Conservation (phyloP, 2,329 filamentous ascomycete species). For the Neurospora sp. region DNA sequence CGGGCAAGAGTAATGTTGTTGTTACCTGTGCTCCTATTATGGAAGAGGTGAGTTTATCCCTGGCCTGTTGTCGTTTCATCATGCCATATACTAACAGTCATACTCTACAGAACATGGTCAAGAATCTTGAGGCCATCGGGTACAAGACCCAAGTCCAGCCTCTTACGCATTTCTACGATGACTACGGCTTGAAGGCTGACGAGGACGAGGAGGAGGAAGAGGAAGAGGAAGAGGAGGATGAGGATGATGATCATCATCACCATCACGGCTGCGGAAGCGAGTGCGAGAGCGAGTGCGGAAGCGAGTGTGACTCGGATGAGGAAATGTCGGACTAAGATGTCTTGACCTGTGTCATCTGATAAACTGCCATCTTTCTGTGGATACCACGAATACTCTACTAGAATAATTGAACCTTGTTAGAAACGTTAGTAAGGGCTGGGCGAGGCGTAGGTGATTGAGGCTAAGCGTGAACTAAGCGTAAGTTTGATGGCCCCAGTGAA, state of each 20-base stretch:
- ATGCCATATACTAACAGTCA: constrained; percentile 15
- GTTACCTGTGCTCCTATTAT: constrained; percentile 82
- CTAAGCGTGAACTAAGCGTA: neutral
- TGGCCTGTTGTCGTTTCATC: constrained; percentile 1
- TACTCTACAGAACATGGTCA: constrained; percentile 55
- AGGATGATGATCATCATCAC: constrained; percentile 45
- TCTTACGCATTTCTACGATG: constrained; percentile 75
- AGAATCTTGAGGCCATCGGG: constrained; percentile 62
- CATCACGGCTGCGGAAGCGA: constrained; percentile 31
- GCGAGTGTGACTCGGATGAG: constrained; percentile 19
- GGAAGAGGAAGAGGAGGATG: constrained; percentile 38
- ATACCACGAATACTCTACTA: too few relatives aligned
- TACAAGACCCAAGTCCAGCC: constrained; percentile 70
- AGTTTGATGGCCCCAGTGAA: neutral
- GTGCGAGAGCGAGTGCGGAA: constrained; percentile 24
- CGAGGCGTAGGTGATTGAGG: neutral
- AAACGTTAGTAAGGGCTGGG: neutral
- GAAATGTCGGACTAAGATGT: constrained; percentile 14
- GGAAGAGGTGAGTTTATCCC: constrained; percentile 55
- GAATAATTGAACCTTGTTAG: too few relatives aligned
- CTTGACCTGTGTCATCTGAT: neutral
- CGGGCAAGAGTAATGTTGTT: constrained; percentile 73
- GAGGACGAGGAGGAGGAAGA: constrained; percentile 32
- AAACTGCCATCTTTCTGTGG: neutral
- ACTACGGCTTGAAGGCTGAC: constrained; percentile 67